A percentile compares a stretch with the other conserved stretches of the same genome.
Conservation (phyloP, 441 rosid species). For the Omphalea diandra region DNA sequence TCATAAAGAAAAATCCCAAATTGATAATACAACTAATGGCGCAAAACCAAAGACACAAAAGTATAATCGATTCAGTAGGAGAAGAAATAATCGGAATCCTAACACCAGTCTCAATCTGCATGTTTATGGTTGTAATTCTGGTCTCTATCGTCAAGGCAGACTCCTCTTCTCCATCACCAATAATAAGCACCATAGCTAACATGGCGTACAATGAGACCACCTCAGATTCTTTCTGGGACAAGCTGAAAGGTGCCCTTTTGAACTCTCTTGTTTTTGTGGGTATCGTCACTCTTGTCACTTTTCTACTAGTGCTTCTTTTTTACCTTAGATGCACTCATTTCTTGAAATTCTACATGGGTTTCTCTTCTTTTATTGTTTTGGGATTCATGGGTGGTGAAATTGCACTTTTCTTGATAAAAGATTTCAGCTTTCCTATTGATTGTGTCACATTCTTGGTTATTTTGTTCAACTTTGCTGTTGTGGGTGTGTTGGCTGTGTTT, state of each 20-base stretch:
- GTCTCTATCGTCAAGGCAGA: conserved; percentile 57
- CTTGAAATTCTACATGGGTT: conserved; percentile 79
- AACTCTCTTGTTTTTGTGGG: conserved; percentile 79
- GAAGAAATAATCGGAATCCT: conserved; percentile 85
- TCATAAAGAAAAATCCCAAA: too few species aligned
- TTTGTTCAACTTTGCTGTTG: conserved; percentile 71
- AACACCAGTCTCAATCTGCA: conserved; percentile 84
- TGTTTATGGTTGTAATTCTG: conserved; percentile 76
- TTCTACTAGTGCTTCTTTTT: conserved; percentile 77
- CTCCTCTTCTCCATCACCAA: conserved; percentile 44
- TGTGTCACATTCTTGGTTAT: conserved; percentile 53
- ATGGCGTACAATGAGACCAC: conserved; percentile 69
- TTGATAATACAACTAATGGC: conserved; percentile 48
- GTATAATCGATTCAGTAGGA: conserved; percentile 59
- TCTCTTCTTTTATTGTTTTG: conserved; percentile 80
- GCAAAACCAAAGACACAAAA: conserved; percentile 52
- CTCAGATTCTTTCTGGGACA: conserved; percentile 85
- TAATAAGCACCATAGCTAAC: conserved; percentile 59
- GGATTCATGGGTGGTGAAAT: conserved; percentile 82
- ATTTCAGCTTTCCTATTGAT: conserved; percentile 62
- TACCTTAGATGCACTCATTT: conserved; percentile 77
- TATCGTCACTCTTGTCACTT: conserved; percentile 67
- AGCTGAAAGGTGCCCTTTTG: conserved; percentile 70
- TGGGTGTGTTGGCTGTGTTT: conserved; percentile 86
- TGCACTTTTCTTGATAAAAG: conserved; percentile 46